Base-by-base conservation (phyloP, 257 asterid species). In the Asclepias syriaca region DNA sequence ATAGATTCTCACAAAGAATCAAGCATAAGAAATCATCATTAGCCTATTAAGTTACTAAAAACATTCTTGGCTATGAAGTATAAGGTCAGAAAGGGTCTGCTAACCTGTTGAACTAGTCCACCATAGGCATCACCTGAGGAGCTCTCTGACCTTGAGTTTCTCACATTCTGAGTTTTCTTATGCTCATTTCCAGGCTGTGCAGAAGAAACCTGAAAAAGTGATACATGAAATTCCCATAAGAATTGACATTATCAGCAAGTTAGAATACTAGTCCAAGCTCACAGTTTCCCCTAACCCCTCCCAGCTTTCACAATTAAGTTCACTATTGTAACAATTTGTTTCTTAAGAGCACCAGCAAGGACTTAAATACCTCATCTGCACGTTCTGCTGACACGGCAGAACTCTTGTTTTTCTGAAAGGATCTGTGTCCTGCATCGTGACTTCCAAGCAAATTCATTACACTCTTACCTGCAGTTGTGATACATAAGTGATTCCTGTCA, bases 21-120 rank as follows among this genome's bases (percentile, higher is more conserved):
- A 48, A n/a, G 49, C 63, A 69, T 10, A 53, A 34, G 45, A 55
- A 50, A 34, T 63, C 12, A 34, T 63, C 12, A 73, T 45, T 19
- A 18, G 22, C 55, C 70, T 21, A 66, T 12, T 40, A 29, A 8
- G 5, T 15, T 19, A 22, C 64, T 11, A 5, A 34, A 34, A 11
- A 13, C 5, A 43, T 56, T 12, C 16, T 24, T 68, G 50, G 13
- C 3, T 18, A 21, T 19, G 27, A 21, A 68, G 49, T 8, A 39
- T 64, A 55, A 67, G 4, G 21, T 53, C 24, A 49, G 48, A 65
- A 65, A 34, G 37, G 59, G 58, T 45, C 46, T 27, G 8, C 18
- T 69, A 57, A 87, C 98, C 96, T 90, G 95, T 74, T 85, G 89
- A 75, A 86, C 21, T 74, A 80, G 77, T 74, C 89, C 91, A 77